These are phyloP conservation scores for Citrus reticulata DNA, from an alignment of 345 rosid species.

Conservation along the genomic window DNA sequence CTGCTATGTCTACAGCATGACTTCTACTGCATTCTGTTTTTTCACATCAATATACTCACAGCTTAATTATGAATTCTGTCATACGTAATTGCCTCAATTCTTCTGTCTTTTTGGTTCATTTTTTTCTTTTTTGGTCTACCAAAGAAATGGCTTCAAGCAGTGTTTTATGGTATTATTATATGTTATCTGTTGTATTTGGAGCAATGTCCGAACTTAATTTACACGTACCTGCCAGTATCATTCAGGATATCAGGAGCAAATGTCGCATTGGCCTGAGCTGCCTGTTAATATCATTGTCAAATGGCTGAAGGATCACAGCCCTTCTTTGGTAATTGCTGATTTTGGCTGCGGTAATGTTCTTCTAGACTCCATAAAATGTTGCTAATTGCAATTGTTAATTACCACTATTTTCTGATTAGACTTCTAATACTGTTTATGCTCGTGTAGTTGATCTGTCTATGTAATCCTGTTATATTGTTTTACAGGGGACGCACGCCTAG, in stretches of 20 bases:
- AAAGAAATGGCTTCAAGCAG: not conserved
- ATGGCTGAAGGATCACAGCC: slow-evolving; percentile 59
- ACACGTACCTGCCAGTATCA: slow-evolving; percentile 70
- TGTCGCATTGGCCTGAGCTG: slow-evolving; percentile 93
- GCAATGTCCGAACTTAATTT: not conserved
- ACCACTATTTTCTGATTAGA: not conserved
- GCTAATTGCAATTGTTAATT: slow-evolving; percentile 3
- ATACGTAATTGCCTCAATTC: not conserved
- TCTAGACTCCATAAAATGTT: slow-evolving; percentile 1
- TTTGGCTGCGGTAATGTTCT: slow-evolving; percentile 88
- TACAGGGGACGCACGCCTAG: slow-evolving; percentile 84
- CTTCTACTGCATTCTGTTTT: not conserved
- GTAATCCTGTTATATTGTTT: slow-evolving; percentile 11
- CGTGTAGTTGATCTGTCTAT: not conserved
- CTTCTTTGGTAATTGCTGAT: slow-evolving; percentile 89
- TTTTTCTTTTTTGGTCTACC: not conserved
- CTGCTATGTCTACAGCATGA: not conserved
- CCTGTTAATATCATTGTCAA: slow-evolving; percentile 71
- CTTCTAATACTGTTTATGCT: too few relatives aligned
- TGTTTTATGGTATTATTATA: not conserved
- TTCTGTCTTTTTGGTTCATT: not conserved
- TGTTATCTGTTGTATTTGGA: slow-evolving; percentile 1
- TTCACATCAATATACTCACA: not conserved
- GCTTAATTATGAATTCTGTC: not conserved
- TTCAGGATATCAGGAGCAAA: slow-evolving; percentile 91